Evolutionary conservation across 73 alveolate species (phyloP).

Genomic region (Uronychia binucleata): DNA sequence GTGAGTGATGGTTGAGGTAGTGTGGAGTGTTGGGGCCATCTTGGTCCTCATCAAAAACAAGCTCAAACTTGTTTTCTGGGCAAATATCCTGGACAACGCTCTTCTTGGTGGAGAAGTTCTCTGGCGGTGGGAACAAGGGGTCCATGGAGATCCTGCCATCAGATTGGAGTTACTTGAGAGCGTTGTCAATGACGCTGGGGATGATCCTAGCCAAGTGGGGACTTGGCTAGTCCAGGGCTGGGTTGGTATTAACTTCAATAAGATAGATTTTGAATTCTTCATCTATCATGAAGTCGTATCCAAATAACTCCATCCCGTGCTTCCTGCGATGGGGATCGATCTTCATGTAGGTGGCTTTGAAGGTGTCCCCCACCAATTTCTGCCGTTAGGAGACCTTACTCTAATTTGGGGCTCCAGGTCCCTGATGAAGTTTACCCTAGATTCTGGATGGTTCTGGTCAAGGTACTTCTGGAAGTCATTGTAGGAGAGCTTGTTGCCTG

Average conservation of each 20-base stretch:
- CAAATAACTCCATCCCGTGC: conserved; percentile 86
- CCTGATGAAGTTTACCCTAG: conserved; percentile 64
- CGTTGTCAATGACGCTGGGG: conserved; percentile 87
- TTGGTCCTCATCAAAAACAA: conserved; percentile 47
- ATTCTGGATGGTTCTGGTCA: conserved; percentile 59
- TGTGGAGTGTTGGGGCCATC: too few species aligned
- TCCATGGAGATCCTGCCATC: conserved; percentile 49
- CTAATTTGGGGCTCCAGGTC: conserved; percentile 79
- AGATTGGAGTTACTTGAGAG: too few species aligned
- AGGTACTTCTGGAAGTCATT: conserved; percentile 85
- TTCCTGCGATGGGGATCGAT: conserved; percentile 74
- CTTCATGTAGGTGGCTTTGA: conserved; percentile 3
- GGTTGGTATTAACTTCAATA: conserved; percentile 94
- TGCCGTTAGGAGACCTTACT: conserved; percentile 28
- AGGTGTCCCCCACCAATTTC: conserved; percentile 52
- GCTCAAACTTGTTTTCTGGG: conserved; percentile 28
- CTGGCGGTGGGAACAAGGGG: conserved; percentile 50
- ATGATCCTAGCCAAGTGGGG: conserved; percentile 60
- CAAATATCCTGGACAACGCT: background rate
- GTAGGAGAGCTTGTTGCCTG: conserved; percentile 90
- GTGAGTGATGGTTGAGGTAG: too few species aligned
- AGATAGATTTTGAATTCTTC: conserved; percentile 77
- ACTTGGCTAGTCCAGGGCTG: conserved; percentile 86
- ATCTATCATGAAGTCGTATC: conserved; percentile 98
- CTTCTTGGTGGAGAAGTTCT: conserved; percentile 5